A percentile compares a stretch with the other conserved stretches of the same genome.
Conservation (phyloP, 2,329 filamentous ascomycete species). For the Epicoccum sorghinum region DNA sequence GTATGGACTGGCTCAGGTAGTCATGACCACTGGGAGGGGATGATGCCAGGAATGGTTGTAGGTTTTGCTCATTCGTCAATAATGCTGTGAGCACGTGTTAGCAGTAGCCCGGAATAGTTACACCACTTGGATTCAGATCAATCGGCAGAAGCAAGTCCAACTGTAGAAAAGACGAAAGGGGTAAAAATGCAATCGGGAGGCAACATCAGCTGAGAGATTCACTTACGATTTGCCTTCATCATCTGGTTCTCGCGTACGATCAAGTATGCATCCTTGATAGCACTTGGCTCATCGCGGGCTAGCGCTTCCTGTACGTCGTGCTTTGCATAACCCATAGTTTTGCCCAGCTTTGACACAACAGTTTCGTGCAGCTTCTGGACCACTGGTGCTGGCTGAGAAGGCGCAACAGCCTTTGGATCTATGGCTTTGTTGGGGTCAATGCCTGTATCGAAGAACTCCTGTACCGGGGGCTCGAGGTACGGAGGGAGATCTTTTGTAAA, state of each 20-base stretch:
- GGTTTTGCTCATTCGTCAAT: slow-evolving; percentile 58
- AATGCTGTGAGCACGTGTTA: slow-evolving; percentile 52
- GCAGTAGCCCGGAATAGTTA: background rate
- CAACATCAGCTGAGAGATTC: slow-evolving; percentile 2
- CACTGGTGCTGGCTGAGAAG: slow-evolving; percentile 71
- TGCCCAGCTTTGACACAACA: slow-evolving; percentile 93
- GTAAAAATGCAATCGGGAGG: slow-evolving; percentile 4
- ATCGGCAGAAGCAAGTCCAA: background rate
- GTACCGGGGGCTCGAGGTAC: slow-evolving; percentile 84
- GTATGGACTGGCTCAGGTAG: slow-evolving; percentile 39
- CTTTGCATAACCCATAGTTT: slow-evolving; percentile 96
- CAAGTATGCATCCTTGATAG: slow-evolving; percentile 98
- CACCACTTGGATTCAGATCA: no score
- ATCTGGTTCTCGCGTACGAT: slow-evolving; percentile 98
- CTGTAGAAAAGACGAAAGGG: background rate
- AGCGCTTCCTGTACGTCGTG: slow-evolving; percentile 94
- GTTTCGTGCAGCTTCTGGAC: slow-evolving; percentile 90
- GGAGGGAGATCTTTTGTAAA: slow-evolving; percentile 85
- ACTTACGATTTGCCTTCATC: slow-evolving; percentile 92
- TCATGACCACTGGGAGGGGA: slow-evolving; percentile 61
- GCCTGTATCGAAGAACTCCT: slow-evolving; percentile 94
- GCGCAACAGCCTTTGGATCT: slow-evolving; percentile 79
- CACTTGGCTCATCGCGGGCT: slow-evolving; percentile 88
- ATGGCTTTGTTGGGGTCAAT: slow-evolving; percentile 92
- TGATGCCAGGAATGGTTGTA: slow-evolving; percentile 61